Evolutionary conservation across 768 basidiomycete species (phyloP).

Genomic region (Serpula lacrymans): DNA sequence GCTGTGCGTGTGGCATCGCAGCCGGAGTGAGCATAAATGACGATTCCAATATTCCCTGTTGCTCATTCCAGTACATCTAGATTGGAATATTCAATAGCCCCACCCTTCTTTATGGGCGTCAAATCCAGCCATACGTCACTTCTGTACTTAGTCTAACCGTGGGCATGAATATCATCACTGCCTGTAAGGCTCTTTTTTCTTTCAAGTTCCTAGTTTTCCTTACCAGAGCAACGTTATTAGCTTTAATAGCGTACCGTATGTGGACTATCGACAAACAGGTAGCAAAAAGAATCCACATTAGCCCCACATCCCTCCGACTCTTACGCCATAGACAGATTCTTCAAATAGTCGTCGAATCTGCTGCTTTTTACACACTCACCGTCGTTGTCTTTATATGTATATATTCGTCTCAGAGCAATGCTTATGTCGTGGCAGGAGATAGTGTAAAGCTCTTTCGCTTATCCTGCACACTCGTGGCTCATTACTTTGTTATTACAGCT

Average conservation of each 20-base stretch:
- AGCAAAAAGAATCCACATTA: constrained; percentile 9
- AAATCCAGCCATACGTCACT: constrained; percentile 34
- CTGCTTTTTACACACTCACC: background rate
- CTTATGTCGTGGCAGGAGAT: constrained; percentile 35
- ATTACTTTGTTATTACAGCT: constrained; percentile 24
- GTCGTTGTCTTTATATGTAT: background rate
- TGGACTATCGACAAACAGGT: constrained; percentile 28
- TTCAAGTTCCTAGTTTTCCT: background rate
- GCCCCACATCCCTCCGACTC: constrained; percentile 6
- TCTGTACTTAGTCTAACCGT: constrained; percentile 35
- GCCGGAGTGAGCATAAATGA: constrained; percentile 33
- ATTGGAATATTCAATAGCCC: constrained; percentile 22
- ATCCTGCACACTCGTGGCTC: background rate
- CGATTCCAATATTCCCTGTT: constrained; percentile 1
- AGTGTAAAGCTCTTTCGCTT: constrained; percentile 25
- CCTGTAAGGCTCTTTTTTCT: constrained; percentile 23
- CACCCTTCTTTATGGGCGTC: constrained; percentile 26
- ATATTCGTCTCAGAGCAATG: constrained; percentile 9
- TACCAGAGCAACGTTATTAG: constrained; percentile 19
- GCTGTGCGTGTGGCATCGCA: too few species aligned
- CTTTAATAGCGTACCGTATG: constrained; percentile 35
- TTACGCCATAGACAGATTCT: background rate
- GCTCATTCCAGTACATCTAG: background rate
- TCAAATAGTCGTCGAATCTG: background rate
- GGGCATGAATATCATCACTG: constrained; percentile 34